phyloP scores from a whole-genome alignment of 768 basidiomycete species.

The Leucocoprinus leucothites region DNA sequence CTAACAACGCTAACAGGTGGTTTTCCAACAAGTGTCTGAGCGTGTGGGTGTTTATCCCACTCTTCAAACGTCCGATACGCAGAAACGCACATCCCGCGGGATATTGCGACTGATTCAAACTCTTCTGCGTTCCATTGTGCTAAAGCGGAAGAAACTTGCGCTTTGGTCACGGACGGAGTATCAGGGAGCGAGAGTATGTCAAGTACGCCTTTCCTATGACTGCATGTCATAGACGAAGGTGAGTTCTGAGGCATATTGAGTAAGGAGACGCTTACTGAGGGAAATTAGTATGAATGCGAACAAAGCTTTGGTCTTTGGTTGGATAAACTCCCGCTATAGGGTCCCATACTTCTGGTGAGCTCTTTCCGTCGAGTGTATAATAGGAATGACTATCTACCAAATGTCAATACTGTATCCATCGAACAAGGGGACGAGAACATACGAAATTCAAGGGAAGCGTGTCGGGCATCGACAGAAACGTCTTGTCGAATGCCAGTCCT shows the following conservation, averaged over 20 bases:
- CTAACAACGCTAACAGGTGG: conserved; percentile 43
- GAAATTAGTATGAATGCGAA: conserved; percentile 64
- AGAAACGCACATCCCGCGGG: conserved; percentile 44
- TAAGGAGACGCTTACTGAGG: conserved; percentile 43
- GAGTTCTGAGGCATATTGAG: not conserved
- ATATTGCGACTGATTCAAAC: conserved; percentile 46
- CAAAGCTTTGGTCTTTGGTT: conserved; percentile 46
- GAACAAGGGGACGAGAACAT: conserved; percentile 16
- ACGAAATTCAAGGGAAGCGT: conserved; percentile 57
- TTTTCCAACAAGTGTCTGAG: conserved; percentile 31
- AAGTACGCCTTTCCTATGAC: conserved; percentile 51
- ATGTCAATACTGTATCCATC: not conserved
- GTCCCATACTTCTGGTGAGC: conserved; percentile 40
- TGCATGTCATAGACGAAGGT: conserved; percentile 16
- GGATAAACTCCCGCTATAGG: conserved; percentile 48
- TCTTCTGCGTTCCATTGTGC: conserved; percentile 38
- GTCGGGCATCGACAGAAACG: conserved; percentile 51
- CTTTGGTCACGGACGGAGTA: conserved; percentile 25
- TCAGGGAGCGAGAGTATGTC: conserved; percentile 38
- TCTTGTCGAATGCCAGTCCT: conserved; percentile 43
- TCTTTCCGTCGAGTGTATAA: conserved; percentile 40
- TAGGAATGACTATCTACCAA: conserved; percentile 46
- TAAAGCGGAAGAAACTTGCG: conserved; percentile 36
- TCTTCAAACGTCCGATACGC: conserved; percentile 44
- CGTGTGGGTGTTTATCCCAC: conserved; percentile 52